Evolutionary conservation across 1,284 basidiomycete species (phyloP).

Genomic region (Leccinum fallax): DNA sequence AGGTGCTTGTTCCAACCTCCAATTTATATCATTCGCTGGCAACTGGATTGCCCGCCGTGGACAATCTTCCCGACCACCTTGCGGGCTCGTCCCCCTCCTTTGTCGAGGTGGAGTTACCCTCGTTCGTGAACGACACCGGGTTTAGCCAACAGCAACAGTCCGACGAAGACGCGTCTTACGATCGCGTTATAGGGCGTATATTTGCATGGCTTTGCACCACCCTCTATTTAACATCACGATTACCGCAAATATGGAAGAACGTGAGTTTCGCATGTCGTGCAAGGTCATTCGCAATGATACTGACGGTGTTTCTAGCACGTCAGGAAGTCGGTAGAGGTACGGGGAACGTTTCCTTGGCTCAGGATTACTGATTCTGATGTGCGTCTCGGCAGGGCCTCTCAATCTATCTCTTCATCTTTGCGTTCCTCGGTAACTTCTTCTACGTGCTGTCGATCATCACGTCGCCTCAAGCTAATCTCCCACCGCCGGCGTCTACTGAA

Average conservation of each 20-base stretch:
- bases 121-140: conserved; percentile 9
- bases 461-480: conserved; percentile 56
- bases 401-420: conserved; percentile 90
- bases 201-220: conserved; percentile 93
- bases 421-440: conserved; percentile 88
- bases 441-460: conserved; percentile 86
- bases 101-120: conserved; percentile 28
- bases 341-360: conserved; percentile 5
- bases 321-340: conserved; percentile 86
- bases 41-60: conserved; percentile 11
- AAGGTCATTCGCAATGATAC: conserved; percentile 3
- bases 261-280: conserved; percentile 54
- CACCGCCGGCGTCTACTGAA: conserved; percentile 55
- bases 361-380: conserved; percentile 9
- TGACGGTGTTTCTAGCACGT: conserved; percentile 58
- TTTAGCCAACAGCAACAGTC: conserved; percentile 31
- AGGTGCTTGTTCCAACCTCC: conserved; percentile 35
- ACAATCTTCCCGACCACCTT: not conserved
- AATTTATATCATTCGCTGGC: conserved; percentile 3
- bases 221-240: conserved; percentile 85
- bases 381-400: conserved; percentile 68
- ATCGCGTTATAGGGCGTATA: conserved; percentile 80
- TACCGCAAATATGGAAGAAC: conserved; percentile 98
- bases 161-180: conserved; percentile 40
- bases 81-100: not conserved